Conservation (phyloP, 225 moss, liverwort and hornwort species). For the Takakia lepidozioides region DNA sequence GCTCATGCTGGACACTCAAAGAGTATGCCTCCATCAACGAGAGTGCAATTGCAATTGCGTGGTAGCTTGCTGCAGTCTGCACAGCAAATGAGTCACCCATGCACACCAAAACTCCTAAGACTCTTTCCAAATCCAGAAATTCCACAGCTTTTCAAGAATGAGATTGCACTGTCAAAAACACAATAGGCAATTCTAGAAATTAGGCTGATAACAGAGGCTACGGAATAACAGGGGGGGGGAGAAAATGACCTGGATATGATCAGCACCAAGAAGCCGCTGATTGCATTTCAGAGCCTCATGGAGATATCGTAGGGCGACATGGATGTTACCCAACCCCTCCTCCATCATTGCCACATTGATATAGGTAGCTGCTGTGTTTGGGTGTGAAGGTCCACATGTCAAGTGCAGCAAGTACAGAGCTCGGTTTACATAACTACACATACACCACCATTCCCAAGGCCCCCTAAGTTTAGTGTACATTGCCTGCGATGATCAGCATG, state of each 20-base stretch:
- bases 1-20: constrained; percentile 64
- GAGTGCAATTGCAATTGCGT: constrained; percentile 61
- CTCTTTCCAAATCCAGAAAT: too few species aligned
- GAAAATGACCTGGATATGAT: constrained; percentile 55
- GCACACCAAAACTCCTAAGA: too few species aligned
- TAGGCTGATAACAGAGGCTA: neutral
- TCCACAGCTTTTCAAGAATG: too few species aligned
- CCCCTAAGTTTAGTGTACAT: too few species aligned
- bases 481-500: too few species aligned
- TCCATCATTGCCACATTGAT: constrained; percentile 77
- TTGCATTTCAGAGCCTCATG: constrained; percentile 64
- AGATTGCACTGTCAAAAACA: too few species aligned
- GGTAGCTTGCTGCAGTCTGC: constrained; percentile 69
- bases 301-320: constrained; percentile 54
- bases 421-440: constrained; percentile 58
- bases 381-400: constrained; percentile 60
- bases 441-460: too few species aligned
- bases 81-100: too few species aligned
- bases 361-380: constrained; percentile 62
- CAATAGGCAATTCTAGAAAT: too few species aligned
- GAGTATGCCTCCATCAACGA: constrained; percentile 71
- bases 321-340: constrained; percentile 60
- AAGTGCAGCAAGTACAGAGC: constrained; percentile 56
- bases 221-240: neutral
- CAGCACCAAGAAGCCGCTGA: constrained; percentile 59